These are phyloP conservation scores for Paulownia fortunei DNA, from an alignment of 257 asterid genomes.

Conservation along the genomic window DNA sequence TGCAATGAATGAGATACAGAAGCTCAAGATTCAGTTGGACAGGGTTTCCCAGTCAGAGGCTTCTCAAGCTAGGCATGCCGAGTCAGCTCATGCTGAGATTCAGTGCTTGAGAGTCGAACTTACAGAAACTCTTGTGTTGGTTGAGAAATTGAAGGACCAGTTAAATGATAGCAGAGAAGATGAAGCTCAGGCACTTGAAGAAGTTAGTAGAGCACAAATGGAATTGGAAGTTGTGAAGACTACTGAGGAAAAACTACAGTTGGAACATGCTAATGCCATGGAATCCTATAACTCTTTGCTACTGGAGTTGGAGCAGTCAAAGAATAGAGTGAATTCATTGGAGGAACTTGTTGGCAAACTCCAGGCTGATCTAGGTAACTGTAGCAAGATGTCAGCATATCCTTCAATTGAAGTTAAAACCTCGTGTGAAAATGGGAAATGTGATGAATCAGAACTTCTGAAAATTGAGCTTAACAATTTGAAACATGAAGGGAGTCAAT, in stretches of 20 bases:
- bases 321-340: conserved; percentile 51
- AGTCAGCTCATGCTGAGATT: conserved; percentile 69
- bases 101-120: conserved; percentile 69
- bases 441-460: conserved; percentile 27
- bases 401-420: conserved; percentile 23
- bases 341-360: conserved; percentile 63
- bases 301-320: conserved; percentile 67
- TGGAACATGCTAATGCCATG: conserved; percentile 44
- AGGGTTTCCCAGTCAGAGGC: conserved; percentile 68
- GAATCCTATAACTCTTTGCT: conserved; percentile 53
- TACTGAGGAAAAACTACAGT: conserved; percentile 46
- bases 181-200: conserved; percentile 64
- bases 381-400: conserved; percentile 11
- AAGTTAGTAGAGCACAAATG: conserved; percentile 49
- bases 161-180: conserved; percentile 61
- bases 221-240: conserved; percentile 59
- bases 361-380: conserved; percentile 34
- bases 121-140: conserved; percentile 54
- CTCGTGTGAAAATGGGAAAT: conserved; percentile 23
- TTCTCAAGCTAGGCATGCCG: conserved; percentile 70
- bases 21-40: conserved; percentile 71
- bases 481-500: conserved; percentile 51
- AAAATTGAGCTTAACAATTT: conserved; percentile 35
- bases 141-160: conserved; percentile 61
- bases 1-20: conserved; percentile 74